Conservation (phyloP, 108 stramenopile species). For the Cyclotella choctawhatcheeana region DNA sequence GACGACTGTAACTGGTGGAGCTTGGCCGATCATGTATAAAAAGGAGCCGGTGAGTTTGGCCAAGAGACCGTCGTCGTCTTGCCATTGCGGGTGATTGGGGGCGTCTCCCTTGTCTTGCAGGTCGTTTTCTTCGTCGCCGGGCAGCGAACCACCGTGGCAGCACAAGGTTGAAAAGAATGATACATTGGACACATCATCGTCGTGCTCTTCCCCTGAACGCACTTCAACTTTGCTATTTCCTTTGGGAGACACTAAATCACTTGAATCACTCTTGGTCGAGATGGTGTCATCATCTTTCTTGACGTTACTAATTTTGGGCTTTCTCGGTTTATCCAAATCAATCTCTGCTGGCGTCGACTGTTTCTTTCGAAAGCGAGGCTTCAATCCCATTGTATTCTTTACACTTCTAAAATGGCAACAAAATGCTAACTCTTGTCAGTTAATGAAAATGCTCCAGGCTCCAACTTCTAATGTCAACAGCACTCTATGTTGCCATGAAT, state of each 20-base stretch:
- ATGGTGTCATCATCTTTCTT: not conserved
- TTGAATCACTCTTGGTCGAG: not conserved
- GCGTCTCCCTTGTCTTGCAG: not conserved
- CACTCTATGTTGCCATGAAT: too few relatives aligned
- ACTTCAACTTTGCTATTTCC: not conserved
- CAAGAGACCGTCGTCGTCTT: not conserved
- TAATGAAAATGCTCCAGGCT: too few relatives aligned
- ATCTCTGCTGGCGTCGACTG: not conserved
- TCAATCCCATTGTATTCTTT: not conserved
- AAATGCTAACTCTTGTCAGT: too few relatives aligned
- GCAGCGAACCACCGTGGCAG: slow-evolving; percentile 5
- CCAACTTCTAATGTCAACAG: too few relatives aligned
- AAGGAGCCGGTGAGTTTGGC: not conserved
- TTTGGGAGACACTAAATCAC: not conserved
- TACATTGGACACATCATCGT: not conserved
- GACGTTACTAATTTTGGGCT: too few relatives aligned
- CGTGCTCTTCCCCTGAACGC: not conserved
- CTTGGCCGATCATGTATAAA: slow-evolving; percentile 13
- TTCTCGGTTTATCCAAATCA: not conserved
- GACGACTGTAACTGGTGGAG: slow-evolving; percentile 8
- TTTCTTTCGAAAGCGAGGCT: not conserved
- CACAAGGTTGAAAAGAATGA: not conserved
- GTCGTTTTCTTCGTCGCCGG: slow-evolving; percentile 5
- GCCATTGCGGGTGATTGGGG: not conserved
- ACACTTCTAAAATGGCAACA: too few relatives aligned